Percentiles rank a stretch among this genome's conserved stretches.
phyloP scores from a whole-genome alignment of 2,329 filamentous ascomycete species.

The Septoria linicola region DNA sequence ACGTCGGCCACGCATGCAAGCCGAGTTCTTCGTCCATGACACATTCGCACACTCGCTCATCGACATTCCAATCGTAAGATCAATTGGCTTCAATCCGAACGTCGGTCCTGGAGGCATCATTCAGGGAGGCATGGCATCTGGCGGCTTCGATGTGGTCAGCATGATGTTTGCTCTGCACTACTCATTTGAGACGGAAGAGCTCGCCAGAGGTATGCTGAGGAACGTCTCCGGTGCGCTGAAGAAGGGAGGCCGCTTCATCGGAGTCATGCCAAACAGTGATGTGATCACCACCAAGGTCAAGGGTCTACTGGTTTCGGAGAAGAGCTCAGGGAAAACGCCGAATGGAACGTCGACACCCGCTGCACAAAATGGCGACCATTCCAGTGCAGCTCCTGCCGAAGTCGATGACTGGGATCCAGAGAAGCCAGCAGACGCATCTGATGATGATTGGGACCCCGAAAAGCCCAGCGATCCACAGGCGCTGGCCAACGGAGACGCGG shows the following conservation, averaged over 20 bases:
- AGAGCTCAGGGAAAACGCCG: slow-evolving; percentile 41
- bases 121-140: slow-evolving; percentile 69
- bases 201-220: slow-evolving; percentile 85
- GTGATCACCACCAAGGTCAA: slow-evolving; percentile 78
- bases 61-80: slow-evolving; percentile 74
- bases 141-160: slow-evolving; percentile 87
- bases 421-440: slow-evolving; percentile 47
- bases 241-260: slow-evolving; percentile 91
- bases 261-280: slow-evolving; percentile 95
- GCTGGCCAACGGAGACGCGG: slow-evolving; percentile 28
- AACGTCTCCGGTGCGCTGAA: slow-evolving; percentile 89
- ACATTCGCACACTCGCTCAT: slow-evolving; percentile 84
- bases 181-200: slow-evolving; percentile 88
- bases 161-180: slow-evolving; percentile 99
- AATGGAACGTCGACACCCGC: slow-evolving; percentile 19
- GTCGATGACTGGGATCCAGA: slow-evolving; percentile 40
- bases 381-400: slow-evolving; percentile 24
- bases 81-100: slow-evolving; percentile 83
- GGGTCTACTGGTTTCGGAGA: slow-evolving; percentile 64
- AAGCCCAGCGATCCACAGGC: slow-evolving; percentile 46
- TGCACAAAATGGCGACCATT: slow-evolving; percentile 39
- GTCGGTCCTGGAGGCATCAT: slow-evolving; percentile 58
- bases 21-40: slow-evolving; percentile 85
- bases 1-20: slow-evolving; percentile 59
- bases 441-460: slow-evolving; percentile 41